phyloP scores from a whole-genome alignment of 352 stramenopile species.

The Pythium guiyangense region DNA sequence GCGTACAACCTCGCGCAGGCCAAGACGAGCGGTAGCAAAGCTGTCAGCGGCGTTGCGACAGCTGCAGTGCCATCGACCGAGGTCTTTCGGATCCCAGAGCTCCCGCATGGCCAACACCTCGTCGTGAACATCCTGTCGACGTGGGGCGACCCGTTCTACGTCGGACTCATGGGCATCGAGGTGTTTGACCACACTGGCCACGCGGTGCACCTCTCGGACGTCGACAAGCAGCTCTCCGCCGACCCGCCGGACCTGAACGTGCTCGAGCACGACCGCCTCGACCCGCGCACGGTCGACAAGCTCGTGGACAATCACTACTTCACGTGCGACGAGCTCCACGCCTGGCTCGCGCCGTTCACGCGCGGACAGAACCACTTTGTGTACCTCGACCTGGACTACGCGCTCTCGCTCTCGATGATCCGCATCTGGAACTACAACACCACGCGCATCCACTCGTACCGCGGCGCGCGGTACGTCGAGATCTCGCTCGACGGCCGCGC shows the following conservation, averaged over 20 bases:
- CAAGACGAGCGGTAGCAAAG: not conserved
- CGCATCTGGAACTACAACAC: constrained; percentile 90
- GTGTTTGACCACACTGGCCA: constrained; percentile 83
- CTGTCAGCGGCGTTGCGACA: not conserved
- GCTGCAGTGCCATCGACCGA: constrained; percentile 16
- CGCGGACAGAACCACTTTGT: constrained; percentile 71
- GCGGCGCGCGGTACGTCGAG: constrained; percentile 58
- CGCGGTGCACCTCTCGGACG: constrained; percentile 47
- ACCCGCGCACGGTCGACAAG: constrained; percentile 85
- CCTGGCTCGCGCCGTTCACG: constrained; percentile 86
- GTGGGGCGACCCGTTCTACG: constrained; percentile 90
- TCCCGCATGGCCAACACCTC: constrained; percentile 65
- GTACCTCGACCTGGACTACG: constrained; percentile 75
- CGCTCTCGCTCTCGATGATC: constrained; percentile 73
- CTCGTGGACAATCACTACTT: constrained; percentile 86
- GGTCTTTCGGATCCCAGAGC: constrained; percentile 61
- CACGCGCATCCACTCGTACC: constrained; percentile 73
- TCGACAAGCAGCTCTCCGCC: constrained; percentile 69
- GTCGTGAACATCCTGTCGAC: constrained; percentile 85
- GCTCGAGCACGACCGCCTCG: constrained; percentile 62
- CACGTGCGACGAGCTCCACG: constrained; percentile 86
- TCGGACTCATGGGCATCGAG: constrained; percentile 88
- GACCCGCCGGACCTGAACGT: constrained; percentile 83
- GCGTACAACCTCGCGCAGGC: constrained; percentile 7
- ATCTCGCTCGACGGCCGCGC: constrained; percentile 51